phyloP scores from a whole-genome alignment of 768 basidiomycete genomes.

The Leccinum barrowsii region DNA sequence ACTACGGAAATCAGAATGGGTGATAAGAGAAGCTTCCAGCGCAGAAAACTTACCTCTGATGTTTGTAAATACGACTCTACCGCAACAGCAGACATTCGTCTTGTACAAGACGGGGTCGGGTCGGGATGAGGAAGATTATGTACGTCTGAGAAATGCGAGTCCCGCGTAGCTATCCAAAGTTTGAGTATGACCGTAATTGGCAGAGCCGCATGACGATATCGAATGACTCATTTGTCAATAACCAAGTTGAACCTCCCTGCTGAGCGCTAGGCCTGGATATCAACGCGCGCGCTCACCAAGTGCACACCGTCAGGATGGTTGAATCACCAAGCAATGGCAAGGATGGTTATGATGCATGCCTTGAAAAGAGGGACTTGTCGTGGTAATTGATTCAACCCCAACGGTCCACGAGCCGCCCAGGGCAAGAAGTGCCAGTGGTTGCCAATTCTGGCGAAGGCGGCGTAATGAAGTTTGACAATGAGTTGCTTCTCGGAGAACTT shows the following conservation, averaged over 20 bases:
- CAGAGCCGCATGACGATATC: not conserved
- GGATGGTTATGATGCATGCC: not conserved
- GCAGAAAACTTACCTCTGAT: constrained; percentile 9
- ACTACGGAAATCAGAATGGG: not conserved
- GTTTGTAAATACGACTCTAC: constrained; percentile 12
- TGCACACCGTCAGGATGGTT: not conserved
- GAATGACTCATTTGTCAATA: not conserved
- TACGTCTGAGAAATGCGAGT: not conserved
- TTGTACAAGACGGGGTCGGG: not conserved
- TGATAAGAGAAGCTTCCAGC: not conserved
- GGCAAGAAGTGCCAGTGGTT: not conserved
- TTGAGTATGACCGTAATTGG: not conserved
- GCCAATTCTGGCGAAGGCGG: not conserved
- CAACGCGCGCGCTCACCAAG: not conserved
- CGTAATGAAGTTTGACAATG: not conserved
- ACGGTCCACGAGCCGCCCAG: not conserved
- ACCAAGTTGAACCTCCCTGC: not conserved
- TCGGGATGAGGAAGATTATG: not conserved
- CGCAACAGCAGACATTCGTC: constrained; percentile 8
- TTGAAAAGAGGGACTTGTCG: not conserved
- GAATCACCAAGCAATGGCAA: no score
- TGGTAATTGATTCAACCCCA: not conserved
- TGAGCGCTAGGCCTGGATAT: not conserved
- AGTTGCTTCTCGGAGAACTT: no score
- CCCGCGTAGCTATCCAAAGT: not conserved